A percentile compares a stretch with the other conserved stretches of the same genome.
Conservation (phyloP, 108 stramenopile species). For the Fragilaria crotonensis region DNA sequence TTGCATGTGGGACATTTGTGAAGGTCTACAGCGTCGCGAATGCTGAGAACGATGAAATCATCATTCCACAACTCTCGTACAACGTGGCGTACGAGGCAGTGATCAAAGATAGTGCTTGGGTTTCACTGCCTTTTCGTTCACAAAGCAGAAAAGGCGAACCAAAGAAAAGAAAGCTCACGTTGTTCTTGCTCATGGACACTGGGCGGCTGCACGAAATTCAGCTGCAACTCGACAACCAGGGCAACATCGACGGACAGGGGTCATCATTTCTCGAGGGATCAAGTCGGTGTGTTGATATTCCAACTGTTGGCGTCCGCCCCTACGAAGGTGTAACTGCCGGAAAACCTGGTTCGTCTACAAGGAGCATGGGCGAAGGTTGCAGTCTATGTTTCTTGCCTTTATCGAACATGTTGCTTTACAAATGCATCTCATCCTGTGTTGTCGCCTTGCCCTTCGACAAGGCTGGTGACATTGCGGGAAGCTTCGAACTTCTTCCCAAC, state of each 20-base stretch:
- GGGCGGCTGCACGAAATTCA: constrained; percentile 35
- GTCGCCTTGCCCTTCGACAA: constrained; percentile 53
- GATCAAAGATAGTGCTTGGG: constrained; percentile 18
- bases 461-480: constrained; percentile 40
- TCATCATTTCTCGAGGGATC: constrained; percentile 34
- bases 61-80: constrained; percentile 6
- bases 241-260: constrained; percentile 33
- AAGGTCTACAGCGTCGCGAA: constrained; percentile 51
- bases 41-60: constrained; percentile 7
- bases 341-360: constrained; percentile 30
- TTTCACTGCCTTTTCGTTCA: constrained; percentile 3
- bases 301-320: constrained; percentile 42
- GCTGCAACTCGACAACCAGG: constrained; percentile 27
- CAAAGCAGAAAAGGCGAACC: background rate
- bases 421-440: constrained; percentile 49
- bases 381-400: constrained; percentile 39
- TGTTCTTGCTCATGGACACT: constrained; percentile 37
- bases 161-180: background rate
- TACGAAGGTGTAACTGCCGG: constrained; percentile 23
- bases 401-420: constrained; percentile 56
- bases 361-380: constrained; percentile 58
- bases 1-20: constrained; percentile 48
- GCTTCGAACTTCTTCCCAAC: constrained; percentile 64
- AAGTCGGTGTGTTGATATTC: constrained; percentile 27
- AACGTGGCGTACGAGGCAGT: constrained; percentile 23